phyloP scores from a whole-genome alignment of 768 basidiomycete species.

The Mycena pura region DNA sequence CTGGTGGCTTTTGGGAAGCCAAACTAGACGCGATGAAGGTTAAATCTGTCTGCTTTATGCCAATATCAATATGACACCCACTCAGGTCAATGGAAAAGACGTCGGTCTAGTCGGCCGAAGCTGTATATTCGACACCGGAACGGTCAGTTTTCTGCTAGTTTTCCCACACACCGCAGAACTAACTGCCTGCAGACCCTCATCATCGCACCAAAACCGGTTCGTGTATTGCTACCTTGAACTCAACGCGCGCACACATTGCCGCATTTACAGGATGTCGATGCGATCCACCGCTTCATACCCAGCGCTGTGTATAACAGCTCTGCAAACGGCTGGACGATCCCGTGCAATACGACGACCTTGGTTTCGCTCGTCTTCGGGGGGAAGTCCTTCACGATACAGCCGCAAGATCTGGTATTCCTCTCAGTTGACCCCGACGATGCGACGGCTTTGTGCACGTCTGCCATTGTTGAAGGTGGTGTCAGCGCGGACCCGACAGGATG shows the following conservation, averaged over 20 bases:
- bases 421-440: constrained; percentile 57
- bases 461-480: constrained; percentile 61
- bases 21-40: constrained; percentile 52
- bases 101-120: constrained; percentile 53
- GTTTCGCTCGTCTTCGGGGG: constrained; percentile 68
- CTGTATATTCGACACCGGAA: constrained; percentile 59
- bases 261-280: constrained; percentile 51
- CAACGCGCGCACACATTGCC: background rate
- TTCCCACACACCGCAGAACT: background rate
- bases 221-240: background rate
- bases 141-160: constrained; percentile 26
- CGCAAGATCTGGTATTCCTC: constrained; percentile 61
- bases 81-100: constrained; percentile 48
- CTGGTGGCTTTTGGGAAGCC: constrained; percentile 71
- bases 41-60: background rate
- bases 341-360: constrained; percentile 63
- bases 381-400: constrained; percentile 60
- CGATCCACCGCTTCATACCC: constrained; percentile 61
- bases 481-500: constrained; percentile 56
- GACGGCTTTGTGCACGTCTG: constrained; percentile 62
- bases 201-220: constrained; percentile 23
- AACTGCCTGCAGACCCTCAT: constrained; percentile 24
- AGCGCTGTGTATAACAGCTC: constrained; percentile 55
- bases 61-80: background rate
- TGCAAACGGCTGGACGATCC: constrained; percentile 64